Evolutionary conservation across 768 basidiomycete species (phyloP).

Genomic region (Phanerochaete carnosa): DNA sequence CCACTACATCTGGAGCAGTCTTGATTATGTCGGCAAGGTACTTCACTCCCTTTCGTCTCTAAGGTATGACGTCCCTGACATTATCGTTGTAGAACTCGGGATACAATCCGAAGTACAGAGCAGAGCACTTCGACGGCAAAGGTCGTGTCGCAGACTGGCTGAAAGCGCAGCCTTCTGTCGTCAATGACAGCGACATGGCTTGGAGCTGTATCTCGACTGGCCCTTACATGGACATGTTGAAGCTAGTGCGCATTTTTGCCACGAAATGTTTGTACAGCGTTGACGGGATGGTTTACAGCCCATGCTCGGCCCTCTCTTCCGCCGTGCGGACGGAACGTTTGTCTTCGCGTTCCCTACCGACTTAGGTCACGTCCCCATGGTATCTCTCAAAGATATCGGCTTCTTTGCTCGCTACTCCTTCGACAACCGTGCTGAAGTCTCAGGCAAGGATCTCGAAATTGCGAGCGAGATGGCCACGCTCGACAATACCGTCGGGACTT

Average conservation of each 20-base stretch:
- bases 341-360: constrained; percentile 24
- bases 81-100: background rate
- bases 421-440: constrained; percentile 22
- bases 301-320: constrained; percentile 17
- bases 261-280: constrained; percentile 9
- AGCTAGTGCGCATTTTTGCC: background rate
- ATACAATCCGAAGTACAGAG: constrained; percentile 17
- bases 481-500: constrained; percentile 18
- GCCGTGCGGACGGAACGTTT: constrained; percentile 24
- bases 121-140: constrained; percentile 24
- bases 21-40: constrained; percentile 38
- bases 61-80: background rate
- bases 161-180: background rate
- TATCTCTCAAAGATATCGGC: constrained; percentile 27
- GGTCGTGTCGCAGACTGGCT: constrained; percentile 5
- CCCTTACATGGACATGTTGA: constrained; percentile 16
- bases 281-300: constrained; percentile 1
- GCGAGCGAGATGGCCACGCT: constrained; percentile 23
- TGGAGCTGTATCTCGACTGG: constrained; percentile 13
- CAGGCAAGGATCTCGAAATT: constrained; percentile 21
- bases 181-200: background rate
- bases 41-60: background rate
- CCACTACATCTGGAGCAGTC: constrained; percentile 38
- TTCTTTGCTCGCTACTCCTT: constrained; percentile 27
- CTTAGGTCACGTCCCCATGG: constrained; percentile 23